Evolutionary conservation across 805 yeast genomes (phyloP).

Genomic region (Groenewaldozyma tartarivorans): DNA sequence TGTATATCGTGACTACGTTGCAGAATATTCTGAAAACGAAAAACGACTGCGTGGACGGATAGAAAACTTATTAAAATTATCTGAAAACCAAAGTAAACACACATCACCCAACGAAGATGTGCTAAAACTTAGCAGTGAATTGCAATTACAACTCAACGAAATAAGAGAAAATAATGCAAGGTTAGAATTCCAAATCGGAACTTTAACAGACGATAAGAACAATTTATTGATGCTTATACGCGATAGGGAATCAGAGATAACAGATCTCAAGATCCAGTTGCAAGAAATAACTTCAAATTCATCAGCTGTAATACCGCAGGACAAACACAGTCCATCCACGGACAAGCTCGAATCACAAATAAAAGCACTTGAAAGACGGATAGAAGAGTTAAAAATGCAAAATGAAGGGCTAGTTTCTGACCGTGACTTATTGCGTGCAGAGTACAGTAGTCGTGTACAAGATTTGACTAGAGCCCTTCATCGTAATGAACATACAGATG

Average conservation of each 20-base stretch:
- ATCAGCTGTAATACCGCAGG: too few species aligned
- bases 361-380: neutral
- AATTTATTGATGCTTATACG: conserved; percentile 19
- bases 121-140: conserved; percentile 28
- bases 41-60: conserved; percentile 19
- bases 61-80: conserved; percentile 22
- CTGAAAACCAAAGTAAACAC: conserved; percentile 16
- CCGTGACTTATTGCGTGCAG: conserved; percentile 5
- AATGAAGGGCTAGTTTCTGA: conserved; percentile 11
- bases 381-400: conserved; percentile 2
- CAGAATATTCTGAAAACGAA: conserved; percentile 23
- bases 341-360: too few species aligned
- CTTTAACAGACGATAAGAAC: conserved; percentile 17
- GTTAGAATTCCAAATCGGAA: conserved; percentile 19
- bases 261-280: conserved; percentile 5
- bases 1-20: conserved; percentile 23
- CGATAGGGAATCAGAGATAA: conserved; percentile 23
- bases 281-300: conserved; percentile 1
- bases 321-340: too few species aligned
- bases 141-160: conserved; percentile 8
- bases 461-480: conserved; percentile 12
- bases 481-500: conserved; percentile 8
- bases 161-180: conserved; percentile 26
- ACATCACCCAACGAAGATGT: conserved; percentile 17
- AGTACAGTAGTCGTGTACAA: conserved; percentile 8